Conservation (phyloP, 192 early-diverging fungal genomes). For the Coemansia asiatica region DNA sequence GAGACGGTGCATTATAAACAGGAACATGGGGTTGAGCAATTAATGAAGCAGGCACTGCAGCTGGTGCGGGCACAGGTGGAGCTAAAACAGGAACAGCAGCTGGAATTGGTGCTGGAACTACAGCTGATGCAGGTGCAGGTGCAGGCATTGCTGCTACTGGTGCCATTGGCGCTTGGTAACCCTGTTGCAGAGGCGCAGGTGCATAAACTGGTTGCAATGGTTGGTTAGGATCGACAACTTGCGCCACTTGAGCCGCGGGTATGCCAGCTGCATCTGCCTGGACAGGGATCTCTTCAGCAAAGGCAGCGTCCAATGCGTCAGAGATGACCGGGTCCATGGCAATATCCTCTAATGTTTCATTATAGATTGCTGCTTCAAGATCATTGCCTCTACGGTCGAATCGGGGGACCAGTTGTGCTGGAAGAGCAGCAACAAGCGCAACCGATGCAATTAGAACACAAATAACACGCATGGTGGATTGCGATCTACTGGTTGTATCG, state of each 20-base stretch:
- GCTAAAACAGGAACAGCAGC: too few relatives aligned
- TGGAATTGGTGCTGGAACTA: not conserved
- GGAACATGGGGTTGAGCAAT: not conserved
- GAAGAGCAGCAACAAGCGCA: slow-evolving; percentile 25
- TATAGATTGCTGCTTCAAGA: slow-evolving; percentile 34
- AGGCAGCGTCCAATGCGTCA: slow-evolving; percentile 13
- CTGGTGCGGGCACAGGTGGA: too few relatives aligned
- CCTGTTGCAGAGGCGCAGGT: not conserved
- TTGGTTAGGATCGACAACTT: not conserved
- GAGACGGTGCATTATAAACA: not conserved
- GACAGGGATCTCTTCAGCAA: slow-evolving; percentile 3
- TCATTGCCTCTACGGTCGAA: slow-evolving; percentile 12
- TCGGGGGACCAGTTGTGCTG: slow-evolving; percentile 17
- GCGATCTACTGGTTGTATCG: not conserved
- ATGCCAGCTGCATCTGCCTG: not conserved
- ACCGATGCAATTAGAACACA: slow-evolving; percentile 31
- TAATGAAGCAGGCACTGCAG: not conserved
- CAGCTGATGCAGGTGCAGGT: not conserved
- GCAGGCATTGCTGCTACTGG: not conserved
- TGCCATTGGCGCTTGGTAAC: not conserved
- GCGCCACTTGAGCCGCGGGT: slow-evolving; percentile 5
- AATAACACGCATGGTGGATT: slow-evolving; percentile 23
- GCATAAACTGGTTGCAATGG: not conserved
- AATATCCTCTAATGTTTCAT: slow-evolving; percentile 21
- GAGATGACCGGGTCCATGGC: slow-evolving; percentile 31